These are phyloP conservation scores for Colletotrichum sojae DNA, from an alignment of 2,329 filamentous ascomycete genomes.

Conservation along the genomic window DNA sequence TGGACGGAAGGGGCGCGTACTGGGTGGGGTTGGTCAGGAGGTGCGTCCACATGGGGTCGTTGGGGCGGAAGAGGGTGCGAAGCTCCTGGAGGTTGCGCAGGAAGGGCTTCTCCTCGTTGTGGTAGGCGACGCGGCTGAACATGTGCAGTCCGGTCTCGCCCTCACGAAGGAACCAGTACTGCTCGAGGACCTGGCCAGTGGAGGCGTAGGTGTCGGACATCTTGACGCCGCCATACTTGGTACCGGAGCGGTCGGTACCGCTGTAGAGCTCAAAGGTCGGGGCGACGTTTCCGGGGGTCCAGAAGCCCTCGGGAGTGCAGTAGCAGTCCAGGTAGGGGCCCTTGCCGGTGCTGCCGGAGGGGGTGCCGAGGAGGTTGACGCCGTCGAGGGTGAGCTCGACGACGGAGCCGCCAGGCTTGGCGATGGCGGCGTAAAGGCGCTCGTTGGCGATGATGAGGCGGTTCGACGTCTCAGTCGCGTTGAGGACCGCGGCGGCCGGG, in stretches of 20 bases:
- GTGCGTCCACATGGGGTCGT: slow-evolving; percentile 70
- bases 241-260: slow-evolving; percentile 63
- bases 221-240: slow-evolving; percentile 67
- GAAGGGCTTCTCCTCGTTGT: slow-evolving; percentile 67
- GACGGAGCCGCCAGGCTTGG: slow-evolving; percentile 55
- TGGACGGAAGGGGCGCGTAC: slow-evolving; percentile 66
- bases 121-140: slow-evolving; percentile 69
- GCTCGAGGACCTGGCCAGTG: slow-evolving; percentile 70
- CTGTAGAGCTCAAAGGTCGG: slow-evolving; percentile 66
- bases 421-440: slow-evolving; percentile 53
- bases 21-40: slow-evolving; percentile 66
- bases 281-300: slow-evolving; percentile 65
- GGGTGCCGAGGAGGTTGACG: slow-evolving; percentile 62
- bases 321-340: slow-evolving; percentile 73
- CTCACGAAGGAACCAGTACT: slow-evolving; percentile 75
- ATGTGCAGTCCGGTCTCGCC: slow-evolving; percentile 72
- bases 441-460: slow-evolving; percentile 55
- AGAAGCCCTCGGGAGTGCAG: slow-evolving; percentile 69
- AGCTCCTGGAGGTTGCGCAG: slow-evolving; percentile 71
- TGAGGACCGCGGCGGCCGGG: slow-evolving; percentile 46
- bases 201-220: slow-evolving; percentile 70
- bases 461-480: slow-evolving; percentile 52
- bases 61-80: slow-evolving; percentile 70
- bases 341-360: slow-evolving; percentile 59
- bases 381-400: slow-evolving; percentile 52